Evolutionary conservation across 495 filamentous ascomycete genomes (phyloP), one percentile per base, ranked within the genome.

Genomic region (Cudoniella acicularis): DNA sequence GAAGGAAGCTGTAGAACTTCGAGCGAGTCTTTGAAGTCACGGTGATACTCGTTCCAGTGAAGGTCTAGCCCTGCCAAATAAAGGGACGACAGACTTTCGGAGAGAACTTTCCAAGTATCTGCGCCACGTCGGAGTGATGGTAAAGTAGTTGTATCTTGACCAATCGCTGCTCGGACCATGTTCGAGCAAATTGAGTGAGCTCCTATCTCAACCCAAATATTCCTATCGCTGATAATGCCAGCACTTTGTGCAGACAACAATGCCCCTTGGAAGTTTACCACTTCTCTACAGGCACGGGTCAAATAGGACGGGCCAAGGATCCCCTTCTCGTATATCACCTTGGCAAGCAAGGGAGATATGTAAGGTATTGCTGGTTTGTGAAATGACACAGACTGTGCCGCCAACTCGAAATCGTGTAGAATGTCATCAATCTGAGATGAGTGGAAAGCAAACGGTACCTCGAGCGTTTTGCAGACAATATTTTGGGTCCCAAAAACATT

Each of bases 401-500:
- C 64, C 1, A 72, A 68, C 57, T 86, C 82, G 43, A 91, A 87
- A 0, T 78, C 75, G 2, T 83, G 78, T 2, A 91, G 70, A 17
- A 94, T 87, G n/a, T 84, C 77, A 11, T 92, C 86, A 22, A 93
- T 83, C 60, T 93, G 90, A 0, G 82, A 74, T 4, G 89, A 88
- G 70, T 94, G 90, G 78, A 91, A 93, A n/a, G 89, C 90, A 55
- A 83, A 92, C 27, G 86, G 86, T 16, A 91, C 81, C 42, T 83
- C 81, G 3, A 94, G 76, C 57, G 82, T 83, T 0, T 79, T 88
- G 61, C 75, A 83, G 67, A 87, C 90, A 64, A 79, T 71, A 11
- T 87, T 77, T 1, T 78, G 78, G 41, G 73, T 71, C 21, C 69
- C 73, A n/a, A 91, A 79, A 30, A 77, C 70, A 52, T 85, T 77